Evolutionary conservation across 495 filamentous ascomycete species (phyloP).

Genomic region (Annulohypoxylon stygium): DNA sequence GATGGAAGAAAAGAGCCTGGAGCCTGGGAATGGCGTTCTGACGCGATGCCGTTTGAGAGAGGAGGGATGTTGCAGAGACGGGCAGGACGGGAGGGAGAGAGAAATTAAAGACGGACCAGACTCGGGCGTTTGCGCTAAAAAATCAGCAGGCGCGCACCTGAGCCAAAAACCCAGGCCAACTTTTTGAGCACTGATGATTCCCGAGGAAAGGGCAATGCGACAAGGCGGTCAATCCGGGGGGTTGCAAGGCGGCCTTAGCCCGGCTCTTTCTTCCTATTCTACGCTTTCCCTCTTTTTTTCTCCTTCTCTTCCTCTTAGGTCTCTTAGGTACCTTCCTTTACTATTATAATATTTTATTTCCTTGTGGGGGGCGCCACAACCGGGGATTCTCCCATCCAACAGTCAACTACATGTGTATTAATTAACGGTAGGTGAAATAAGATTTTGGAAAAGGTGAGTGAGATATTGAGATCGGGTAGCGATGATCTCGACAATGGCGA

Average conservation of each 20-base stretch:
- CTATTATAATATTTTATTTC: conserved; percentile 36
- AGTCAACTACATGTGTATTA: background rate
- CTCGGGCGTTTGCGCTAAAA: conserved; percentile 50
- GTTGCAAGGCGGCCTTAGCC: conserved; percentile 44
- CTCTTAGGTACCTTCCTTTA: background rate
- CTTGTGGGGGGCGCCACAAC: conserved; percentile 39
- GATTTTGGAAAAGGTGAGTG: background rate
- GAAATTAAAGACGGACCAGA: conserved; percentile 46
- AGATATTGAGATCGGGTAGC: background rate
- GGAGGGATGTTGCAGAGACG: conserved; percentile 47
- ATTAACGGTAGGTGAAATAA: conserved; percentile 4
- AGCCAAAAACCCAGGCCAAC: conserved; percentile 37
- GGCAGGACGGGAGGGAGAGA: conserved; percentile 47
- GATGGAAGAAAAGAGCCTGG: conserved; percentile 9
- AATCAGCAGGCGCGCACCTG: conserved; percentile 49
- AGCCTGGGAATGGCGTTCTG: conserved; percentile 44
- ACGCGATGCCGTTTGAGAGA: conserved; percentile 42
- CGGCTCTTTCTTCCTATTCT: conserved; percentile 38
- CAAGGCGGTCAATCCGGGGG: conserved; percentile 49
- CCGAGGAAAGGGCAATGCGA: conserved; percentile 45
- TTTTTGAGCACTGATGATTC: conserved; percentile 45
- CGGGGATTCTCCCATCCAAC: conserved; percentile 38
- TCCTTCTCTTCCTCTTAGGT: background rate
- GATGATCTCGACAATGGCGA: conserved; percentile 7
- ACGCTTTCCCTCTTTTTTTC: conserved; percentile 31